Percentiles rank a stretch among this genome's conserved stretches.
Conservation (phyloP, 169 alveolate genomes). For the Eimeria maxima region DNA sequence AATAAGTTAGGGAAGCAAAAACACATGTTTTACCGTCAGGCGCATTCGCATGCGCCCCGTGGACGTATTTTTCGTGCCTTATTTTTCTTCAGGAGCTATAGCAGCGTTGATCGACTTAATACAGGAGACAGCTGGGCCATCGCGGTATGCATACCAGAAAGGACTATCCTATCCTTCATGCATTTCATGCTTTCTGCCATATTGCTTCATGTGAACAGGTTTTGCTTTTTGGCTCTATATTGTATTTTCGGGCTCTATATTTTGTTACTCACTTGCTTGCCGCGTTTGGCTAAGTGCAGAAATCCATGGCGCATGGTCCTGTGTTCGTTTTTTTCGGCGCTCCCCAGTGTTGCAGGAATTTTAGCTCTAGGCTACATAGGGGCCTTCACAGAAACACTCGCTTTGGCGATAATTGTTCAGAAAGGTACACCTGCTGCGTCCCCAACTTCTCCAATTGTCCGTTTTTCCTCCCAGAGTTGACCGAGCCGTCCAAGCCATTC, state of each 20-base stretch:
- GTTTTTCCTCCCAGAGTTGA: background rate
- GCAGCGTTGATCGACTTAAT: constrained; percentile 96
- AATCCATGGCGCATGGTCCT: background rate
- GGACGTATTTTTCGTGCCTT: too few relatives aligned
- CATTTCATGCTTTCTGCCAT: background rate
- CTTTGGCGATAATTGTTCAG: constrained; percentile 96
- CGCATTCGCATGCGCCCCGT: too few relatives aligned
- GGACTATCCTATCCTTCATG: background rate
- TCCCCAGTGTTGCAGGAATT: constrained; percentile 95
- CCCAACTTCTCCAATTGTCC: background rate
- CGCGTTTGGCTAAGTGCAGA: background rate
- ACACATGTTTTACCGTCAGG: background rate
- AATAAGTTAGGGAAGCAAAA: too few relatives aligned
- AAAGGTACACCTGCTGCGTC: constrained; percentile 75
- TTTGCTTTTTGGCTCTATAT: too few relatives aligned
- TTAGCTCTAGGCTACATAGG: constrained; percentile 96
- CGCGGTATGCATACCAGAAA: constrained; percentile 80
- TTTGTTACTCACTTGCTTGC: too few relatives aligned
- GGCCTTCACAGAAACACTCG: constrained; percentile 96
- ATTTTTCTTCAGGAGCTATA: constrained; percentile 92
- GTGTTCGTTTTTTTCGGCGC: background rate
- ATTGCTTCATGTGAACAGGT: too few relatives aligned
- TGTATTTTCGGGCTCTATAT: too few relatives aligned
- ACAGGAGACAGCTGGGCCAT: constrained; percentile 94
- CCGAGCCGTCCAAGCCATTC: background rate